Base-by-base conservation (phyloP, 768 basidiomycete species). In the Amanita muscaria region DNA sequence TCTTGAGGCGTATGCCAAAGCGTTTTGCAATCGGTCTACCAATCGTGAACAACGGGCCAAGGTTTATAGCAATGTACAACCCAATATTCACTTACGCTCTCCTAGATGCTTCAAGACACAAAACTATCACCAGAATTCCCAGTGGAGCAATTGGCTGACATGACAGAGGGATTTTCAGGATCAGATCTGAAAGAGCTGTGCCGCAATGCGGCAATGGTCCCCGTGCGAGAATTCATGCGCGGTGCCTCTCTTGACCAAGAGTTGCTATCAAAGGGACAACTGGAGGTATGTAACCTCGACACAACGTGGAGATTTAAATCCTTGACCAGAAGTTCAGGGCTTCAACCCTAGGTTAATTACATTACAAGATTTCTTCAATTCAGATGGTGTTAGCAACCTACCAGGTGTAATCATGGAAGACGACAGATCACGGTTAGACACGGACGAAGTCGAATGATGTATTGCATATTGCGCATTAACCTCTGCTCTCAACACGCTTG, bases 1-100 rank as follows among this genome's bases (percentile, higher is more conserved):
- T 92, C 51, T 67, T 91, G 18, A 76, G 88, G n/a, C 83, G 93
- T n/a, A 92, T 99, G 91, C 96, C 96, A 1, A 97, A 94, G 61
- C 88, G 92, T 9, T 97, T 97, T 59, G 75, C 86, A 1, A 76
- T 99, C 46, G 70, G 77, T 4, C 69, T 97, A 12, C 96, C 96
- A 3, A 79, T 86, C 46, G 63, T 5, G 73, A 79, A 3, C 92
- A 97, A 52, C 74, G 96, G 25, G 64, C 78, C 42, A 90, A 86
- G 60, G 97, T 98, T n/a, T n/a, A n/a, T n/a, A n/a, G n/a, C n/a
- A n/a, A n/a, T n/a, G n/a, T n/a, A n/a, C n/a, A n/a, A n/a, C n/a
- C n/a, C n/a, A n/a, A n/a, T n/a, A n/a, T n/a, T n/a, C n/a, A n/a
- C n/a, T n/a, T n/a, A n/a, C n/a, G n/a, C n/a, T 15, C 15, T 42